Conservation (phyloP, 371 early-diverging fungal species). For the Chytridium lagenaria region DNA sequence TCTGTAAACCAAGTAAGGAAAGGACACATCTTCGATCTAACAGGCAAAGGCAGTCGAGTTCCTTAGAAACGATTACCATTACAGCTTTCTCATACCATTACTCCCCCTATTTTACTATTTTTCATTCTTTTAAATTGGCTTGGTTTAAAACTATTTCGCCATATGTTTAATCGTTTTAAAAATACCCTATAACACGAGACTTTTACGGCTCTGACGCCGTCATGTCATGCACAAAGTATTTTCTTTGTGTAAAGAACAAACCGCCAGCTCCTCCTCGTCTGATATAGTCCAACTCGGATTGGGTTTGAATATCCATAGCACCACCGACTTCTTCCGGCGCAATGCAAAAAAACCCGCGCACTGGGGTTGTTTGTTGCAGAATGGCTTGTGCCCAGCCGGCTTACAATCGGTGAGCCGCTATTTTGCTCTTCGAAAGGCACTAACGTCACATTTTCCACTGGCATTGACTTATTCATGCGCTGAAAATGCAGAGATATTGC, state of each 20-base stretch:
- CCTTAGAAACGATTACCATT: slow-evolving; percentile 57
- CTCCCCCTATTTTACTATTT: slow-evolving; percentile 77
- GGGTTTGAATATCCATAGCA: neutral
- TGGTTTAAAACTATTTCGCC: slow-evolving; percentile 92
- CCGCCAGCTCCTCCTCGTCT: neutral
- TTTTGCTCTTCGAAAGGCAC: slow-evolving; percentile 41
- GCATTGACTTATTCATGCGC: slow-evolving; percentile 47
- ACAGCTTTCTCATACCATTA: slow-evolving; percentile 81
- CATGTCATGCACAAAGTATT: slow-evolving; percentile 15
- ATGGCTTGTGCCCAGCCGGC: too few relatives aligned
- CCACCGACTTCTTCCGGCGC: too few relatives aligned
- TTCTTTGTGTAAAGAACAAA: neutral
- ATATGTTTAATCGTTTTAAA: slow-evolving; percentile 42
- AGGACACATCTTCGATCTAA: neutral
- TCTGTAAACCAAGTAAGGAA: neutral
- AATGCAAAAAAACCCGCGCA: too few relatives aligned
- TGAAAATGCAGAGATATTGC: slow-evolving; percentile 39
- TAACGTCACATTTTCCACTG: slow-evolving; percentile 44
- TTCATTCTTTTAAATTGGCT: slow-evolving; percentile 94
- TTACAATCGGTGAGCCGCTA: too few relatives aligned
- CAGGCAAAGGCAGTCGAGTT: neutral
- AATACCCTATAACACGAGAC: neutral
- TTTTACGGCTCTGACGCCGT: neutral
- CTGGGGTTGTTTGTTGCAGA: too few relatives aligned
- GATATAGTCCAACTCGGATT: neutral